Conservation (phyloP, 2,329 filamentous ascomycete genomes). For the Pseudocercospora fijiensis region DNA sequence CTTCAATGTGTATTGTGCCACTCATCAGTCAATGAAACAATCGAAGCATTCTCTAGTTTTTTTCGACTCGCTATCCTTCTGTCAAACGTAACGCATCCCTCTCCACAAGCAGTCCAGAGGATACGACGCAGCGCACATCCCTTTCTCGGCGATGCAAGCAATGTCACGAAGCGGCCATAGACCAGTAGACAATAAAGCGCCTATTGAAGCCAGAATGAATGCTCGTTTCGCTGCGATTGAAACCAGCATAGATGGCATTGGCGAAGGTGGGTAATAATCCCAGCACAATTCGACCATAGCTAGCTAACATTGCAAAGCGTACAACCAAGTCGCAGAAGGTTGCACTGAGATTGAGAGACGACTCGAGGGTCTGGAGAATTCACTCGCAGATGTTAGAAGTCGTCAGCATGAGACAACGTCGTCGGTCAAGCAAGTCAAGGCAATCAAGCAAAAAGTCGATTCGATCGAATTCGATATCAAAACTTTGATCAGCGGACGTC, state of each 20-base stretch:
- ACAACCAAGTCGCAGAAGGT: slow-evolving; percentile 1
- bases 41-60: background rate
- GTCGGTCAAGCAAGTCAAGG: background rate
- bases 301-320: background rate
- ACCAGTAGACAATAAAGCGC: background rate
- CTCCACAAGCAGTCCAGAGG: background rate
- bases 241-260: background rate
- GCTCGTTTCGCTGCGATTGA: background rate
- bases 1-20: background rate
- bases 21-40: background rate
- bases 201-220: background rate
- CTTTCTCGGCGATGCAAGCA: background rate
- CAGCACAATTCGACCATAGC: background rate
- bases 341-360: background rate
- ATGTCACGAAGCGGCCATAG: background rate
- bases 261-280: background rate
- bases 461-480: background rate
- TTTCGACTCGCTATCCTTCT: background rate
- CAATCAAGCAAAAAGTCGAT: background rate
- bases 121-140: background rate
- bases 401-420: background rate
- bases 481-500: background rate
- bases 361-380: background rate
- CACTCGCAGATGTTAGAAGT: background rate
- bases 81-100: background rate